Percentiles rank a stretch among this genome's conserved stretches.
Conservation (phyloP, 306 rosid genomes). For the Rosa lucieae region DNA sequence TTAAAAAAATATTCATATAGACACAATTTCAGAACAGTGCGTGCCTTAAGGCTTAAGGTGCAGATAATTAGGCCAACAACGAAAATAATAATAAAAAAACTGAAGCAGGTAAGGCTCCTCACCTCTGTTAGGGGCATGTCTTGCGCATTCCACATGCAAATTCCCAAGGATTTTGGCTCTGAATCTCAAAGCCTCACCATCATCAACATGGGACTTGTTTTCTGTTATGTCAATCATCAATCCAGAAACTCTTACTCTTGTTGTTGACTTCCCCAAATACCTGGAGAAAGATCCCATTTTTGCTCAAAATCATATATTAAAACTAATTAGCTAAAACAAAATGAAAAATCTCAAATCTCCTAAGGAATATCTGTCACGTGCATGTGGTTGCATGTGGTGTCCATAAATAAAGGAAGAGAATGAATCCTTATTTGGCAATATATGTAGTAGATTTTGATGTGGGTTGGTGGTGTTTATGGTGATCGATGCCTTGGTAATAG, state of each 20-base stretch:
- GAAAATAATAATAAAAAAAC: neutral
- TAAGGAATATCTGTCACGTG: neutral
- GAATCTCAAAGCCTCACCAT: neutral
- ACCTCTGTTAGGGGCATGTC: slow-evolving; percentile 19
- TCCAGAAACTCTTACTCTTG: slow-evolving; percentile 12
- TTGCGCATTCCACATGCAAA: slow-evolving; percentile 11
- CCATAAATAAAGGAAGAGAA: neutral
- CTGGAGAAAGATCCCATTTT: neutral
- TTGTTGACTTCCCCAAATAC: slow-evolving; percentile 28
- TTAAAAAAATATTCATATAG: too few relatives aligned
- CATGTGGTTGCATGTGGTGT: slow-evolving; percentile 2
- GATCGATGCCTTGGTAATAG: slow-evolving; percentile 2
- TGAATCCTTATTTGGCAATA: neutral
- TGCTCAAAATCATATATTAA: neutral
- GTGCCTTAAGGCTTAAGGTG: slow-evolving; percentile 10
- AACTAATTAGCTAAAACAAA: neutral
- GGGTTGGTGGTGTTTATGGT: slow-evolving; percentile 20
- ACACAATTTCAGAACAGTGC: neutral
- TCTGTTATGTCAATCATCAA: neutral
- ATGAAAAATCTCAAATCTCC: neutral
- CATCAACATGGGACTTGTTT: neutral
- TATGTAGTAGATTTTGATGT: neutral
- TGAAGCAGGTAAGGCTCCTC: neutral
- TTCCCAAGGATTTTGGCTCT: slow-evolving; percentile 1
- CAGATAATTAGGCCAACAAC: neutral